A percentile compares a stretch with the other conserved stretches of the same genome.
Evolutionary conservation across 2,329 filamentous ascomycete species (phyloP).

Genomic region (Knufia fluminis): DNA sequence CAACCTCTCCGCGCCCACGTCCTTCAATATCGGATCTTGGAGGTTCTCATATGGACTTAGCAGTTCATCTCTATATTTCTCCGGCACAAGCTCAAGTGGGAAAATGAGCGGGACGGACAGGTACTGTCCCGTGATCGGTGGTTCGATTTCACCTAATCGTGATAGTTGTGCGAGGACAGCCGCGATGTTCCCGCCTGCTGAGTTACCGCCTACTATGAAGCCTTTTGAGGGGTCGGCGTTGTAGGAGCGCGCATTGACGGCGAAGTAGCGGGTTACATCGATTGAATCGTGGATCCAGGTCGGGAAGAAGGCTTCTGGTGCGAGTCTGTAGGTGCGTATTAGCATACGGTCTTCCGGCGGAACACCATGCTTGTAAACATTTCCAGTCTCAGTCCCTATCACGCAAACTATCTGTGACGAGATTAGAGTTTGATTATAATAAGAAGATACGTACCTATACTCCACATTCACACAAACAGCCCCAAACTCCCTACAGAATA

Average conservation of each 20-base stretch:
- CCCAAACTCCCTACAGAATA: neutral
- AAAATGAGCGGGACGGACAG: constrained; percentile 26
- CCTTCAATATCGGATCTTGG: neutral
- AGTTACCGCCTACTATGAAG: constrained; percentile 42
- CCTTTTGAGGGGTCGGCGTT: constrained; percentile 23
- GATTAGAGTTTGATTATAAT: neutral
- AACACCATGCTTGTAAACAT: too few relatives aligned
- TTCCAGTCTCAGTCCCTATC: too few relatives aligned
- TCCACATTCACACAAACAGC: constrained; percentile 7
- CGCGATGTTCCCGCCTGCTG: constrained; percentile 37
- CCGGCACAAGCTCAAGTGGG: constrained; percentile 26
- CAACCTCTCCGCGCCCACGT: neutral
- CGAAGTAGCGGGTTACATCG: constrained; percentile 38
- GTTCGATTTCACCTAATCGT: constrained; percentile 33
- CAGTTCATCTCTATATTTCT: constrained; percentile 29
- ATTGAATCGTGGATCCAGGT: constrained; percentile 36
- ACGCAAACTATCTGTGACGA: too few relatives aligned
- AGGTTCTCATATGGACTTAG: constrained; percentile 2
- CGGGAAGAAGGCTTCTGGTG: constrained; percentile 41
- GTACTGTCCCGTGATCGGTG: constrained; percentile 39
- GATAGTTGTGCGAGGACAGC: constrained; percentile 33
- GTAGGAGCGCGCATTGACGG: constrained; percentile 18
- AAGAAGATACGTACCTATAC: neutral
- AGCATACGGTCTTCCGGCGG: too few relatives aligned
- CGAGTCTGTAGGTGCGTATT: too few relatives aligned